Base-by-base conservation (phyloP, 208 protist species). In the Trypanosoma melophagium region DNA sequence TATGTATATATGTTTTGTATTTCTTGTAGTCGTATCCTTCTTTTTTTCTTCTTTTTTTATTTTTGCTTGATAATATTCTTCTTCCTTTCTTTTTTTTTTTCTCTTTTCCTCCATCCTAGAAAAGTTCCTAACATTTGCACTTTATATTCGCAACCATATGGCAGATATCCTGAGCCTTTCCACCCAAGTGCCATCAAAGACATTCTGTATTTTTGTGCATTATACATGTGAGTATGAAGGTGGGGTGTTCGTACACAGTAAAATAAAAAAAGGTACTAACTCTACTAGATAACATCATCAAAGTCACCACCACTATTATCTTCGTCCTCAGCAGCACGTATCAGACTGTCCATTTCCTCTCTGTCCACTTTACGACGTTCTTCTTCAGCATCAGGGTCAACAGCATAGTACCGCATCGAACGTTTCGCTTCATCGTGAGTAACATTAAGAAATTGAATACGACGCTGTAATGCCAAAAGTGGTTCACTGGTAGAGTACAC, bases 401-500 rank as follows among this genome's bases (percentile, higher is more conserved):
- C 87, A 42, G 80, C 79, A 35, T 80, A 82, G 77, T 96, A 96
- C 10, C 91, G 88, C 87, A 94, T 94, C 25, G 95, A 90, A 19
- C 92, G 95, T 69, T 97, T 95, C 21, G 89, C 87, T 9, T 99
- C 96, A 77, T 99, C 98, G 83, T 99, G 93, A 13, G 98, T 89
- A 21, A 89, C 86, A 49, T 98, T 90, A 58, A 98, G 96, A 70
- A 98, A 98, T 51, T 90, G 79, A 66, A 98, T 98, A 50, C 98
- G 92, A 35, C 96, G 86, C 74, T 99, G 86, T 63, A 98, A 96
- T 1, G 94, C 97, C 42, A 89, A 66, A 50, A 95, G 77, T 38
- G 98, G 98, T 78, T 99, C 97, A 25, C 84, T 90, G 14, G 98
- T 99, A 21, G 93, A 90, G 81, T 99, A 99, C 19, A 98, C 84